Conservation (phyloP, 805 yeast genomes). For the Zygosaccharomyces bisporus region DNA sequence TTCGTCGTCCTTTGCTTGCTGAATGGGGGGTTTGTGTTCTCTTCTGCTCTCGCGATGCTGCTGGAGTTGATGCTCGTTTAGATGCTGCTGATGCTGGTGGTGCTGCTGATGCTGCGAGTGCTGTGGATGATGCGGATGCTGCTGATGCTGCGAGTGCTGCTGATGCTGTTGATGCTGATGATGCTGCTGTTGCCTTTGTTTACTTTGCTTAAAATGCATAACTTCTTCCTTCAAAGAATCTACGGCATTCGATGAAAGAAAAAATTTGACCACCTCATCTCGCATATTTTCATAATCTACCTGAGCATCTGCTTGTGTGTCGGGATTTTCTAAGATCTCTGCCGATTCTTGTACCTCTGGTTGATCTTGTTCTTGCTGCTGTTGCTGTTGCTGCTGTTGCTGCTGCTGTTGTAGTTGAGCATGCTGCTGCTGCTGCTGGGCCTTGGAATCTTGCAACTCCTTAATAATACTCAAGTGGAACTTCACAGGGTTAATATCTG, state of each 20-base stretch:
- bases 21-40: neutral
- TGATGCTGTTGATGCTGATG: conserved; percentile 6
- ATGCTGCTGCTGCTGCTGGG: conserved; percentile 19
- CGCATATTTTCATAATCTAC: conserved; percentile 19
- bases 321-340: neutral
- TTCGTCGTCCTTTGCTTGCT: neutral
- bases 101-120: neutral
- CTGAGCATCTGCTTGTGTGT: neutral
- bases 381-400: conserved; percentile 11
- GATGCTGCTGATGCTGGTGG: neutral
- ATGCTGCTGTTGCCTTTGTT: conserved; percentile 21
- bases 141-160: neutral
- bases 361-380: conserved; percentile 10
- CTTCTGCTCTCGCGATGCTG: neutral
- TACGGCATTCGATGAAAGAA: conserved; percentile 26
- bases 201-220: conserved; percentile 32
- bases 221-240: conserved; percentile 34
- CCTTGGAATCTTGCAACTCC: conserved; percentile 32
- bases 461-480: conserved; percentile 35
- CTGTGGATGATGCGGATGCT: neutral
- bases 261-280: conserved; percentile 25
- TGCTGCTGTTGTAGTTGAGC: conserved; percentile 19
- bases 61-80: neutral
- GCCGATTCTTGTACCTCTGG: neutral
- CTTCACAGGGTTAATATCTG: conserved; percentile 33